Conservation (phyloP, 2,329 filamentous ascomycete genomes). For the Xylaria hypoxylon region DNA sequence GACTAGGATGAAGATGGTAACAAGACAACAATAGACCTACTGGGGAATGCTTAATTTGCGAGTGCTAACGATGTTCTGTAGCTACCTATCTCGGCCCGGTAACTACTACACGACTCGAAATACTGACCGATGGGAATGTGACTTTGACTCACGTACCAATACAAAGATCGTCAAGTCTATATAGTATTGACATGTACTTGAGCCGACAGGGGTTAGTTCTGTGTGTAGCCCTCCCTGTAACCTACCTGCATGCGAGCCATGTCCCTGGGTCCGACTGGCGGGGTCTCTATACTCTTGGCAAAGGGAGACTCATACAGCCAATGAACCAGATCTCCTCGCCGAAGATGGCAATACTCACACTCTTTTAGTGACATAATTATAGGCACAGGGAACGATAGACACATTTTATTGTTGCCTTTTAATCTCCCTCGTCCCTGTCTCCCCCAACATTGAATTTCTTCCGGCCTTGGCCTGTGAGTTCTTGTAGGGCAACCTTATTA, state of each 20-base stretch:
- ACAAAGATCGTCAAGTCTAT: constrained; percentile 46
- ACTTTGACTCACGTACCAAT: constrained; percentile 50
- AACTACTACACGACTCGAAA: constrained; percentile 15
- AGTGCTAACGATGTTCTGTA: constrained; percentile 35
- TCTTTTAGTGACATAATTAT: constrained; percentile 47
- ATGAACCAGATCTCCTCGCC: constrained; percentile 45
- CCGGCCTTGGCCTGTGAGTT: constrained; percentile 83
- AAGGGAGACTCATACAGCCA: constrained; percentile 44
- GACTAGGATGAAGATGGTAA: constrained; percentile 45
- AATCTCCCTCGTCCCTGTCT: constrained; percentile 69
- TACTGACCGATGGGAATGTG: constrained; percentile 48
- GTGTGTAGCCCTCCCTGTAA: constrained; percentile 39
- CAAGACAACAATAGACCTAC: constrained; percentile 46
- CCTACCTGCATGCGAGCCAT: constrained; percentile 35
- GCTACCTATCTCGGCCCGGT: constrained; percentile 41
- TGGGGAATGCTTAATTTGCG: constrained; percentile 51
- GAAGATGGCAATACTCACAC: constrained; percentile 45
- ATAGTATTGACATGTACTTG: constrained; percentile 45
- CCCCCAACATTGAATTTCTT: constrained; percentile 90
- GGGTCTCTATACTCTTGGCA: constrained; percentile 34
- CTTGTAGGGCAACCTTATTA: constrained; percentile 90
- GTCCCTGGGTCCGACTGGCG: constrained; percentile 39
- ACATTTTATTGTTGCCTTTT: constrained; percentile 47
- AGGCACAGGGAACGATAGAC: constrained; percentile 45
- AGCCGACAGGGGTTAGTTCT: constrained; percentile 39